Percentiles rank a stretch among this genome's conserved stretches.
These are phyloP conservation scores for Coelastrella sp. DNA, from an alignment of 139 green algal genomes.

Conservation along the genomic window DNA sequence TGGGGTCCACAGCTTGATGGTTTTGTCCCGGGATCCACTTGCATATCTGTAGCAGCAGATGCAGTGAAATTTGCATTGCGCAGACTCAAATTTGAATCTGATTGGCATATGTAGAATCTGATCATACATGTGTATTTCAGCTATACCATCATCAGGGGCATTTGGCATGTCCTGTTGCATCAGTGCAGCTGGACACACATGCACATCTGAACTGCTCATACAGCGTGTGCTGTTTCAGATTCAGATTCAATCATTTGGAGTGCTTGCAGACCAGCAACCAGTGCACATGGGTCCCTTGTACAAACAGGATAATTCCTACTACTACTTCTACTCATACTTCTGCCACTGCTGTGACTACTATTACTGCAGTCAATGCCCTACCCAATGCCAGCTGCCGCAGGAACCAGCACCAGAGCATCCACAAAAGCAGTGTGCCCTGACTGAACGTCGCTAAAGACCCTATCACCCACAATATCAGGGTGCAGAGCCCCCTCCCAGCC, in stretches of 20 bases:
- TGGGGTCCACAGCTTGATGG: slow-evolving; percentile 25
- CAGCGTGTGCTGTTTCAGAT: too few species aligned
- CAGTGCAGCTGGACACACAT: background rate
- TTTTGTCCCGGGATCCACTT: slow-evolving; percentile 15
- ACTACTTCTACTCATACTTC: background rate
- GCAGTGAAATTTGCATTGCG: background rate
- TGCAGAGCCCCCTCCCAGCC: background rate
- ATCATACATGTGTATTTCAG: too few species aligned
- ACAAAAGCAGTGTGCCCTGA: slow-evolving; percentile 25
- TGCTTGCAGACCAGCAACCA: too few species aligned
- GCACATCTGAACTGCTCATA: too few species aligned
- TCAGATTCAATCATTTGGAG: too few species aligned
- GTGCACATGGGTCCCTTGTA: too few species aligned
- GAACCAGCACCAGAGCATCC: background rate
- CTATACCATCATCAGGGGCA: too few species aligned
- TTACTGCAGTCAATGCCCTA: background rate
- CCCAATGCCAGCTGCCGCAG: background rate
- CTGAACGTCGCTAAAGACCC: background rate
- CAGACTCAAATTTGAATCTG: background rate
- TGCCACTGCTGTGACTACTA: slow-evolving; percentile 12
- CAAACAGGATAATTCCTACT: too few species aligned
- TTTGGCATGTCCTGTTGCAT: background rate
- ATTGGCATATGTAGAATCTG: background rate
- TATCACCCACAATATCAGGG: background rate
- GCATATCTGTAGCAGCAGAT: slow-evolving; percentile 8